A percentile compares a stretch with the other conserved stretches of the same genome.
These are phyloP conservation scores for Rubroshorea leprosula DNA, from an alignment of 345 rosid species.

Conservation along the genomic window DNA sequence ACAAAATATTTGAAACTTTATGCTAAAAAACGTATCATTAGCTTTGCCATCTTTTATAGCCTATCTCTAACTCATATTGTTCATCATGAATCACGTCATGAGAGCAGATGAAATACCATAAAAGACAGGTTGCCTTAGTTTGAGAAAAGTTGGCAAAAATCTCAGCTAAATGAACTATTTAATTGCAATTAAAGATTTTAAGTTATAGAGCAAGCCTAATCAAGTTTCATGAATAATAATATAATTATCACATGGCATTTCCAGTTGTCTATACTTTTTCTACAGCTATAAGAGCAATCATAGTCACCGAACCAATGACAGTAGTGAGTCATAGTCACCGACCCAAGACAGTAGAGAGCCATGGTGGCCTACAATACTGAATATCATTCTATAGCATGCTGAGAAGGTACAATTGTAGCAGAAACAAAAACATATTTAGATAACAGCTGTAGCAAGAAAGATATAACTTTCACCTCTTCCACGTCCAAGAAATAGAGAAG, in stretches of 20 bases:
- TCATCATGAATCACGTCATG: not conserved
- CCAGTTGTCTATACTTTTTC: not conserved
- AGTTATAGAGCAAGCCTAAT: constrained; percentile 1
- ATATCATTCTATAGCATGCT: too few species aligned
- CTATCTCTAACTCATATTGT: not conserved
- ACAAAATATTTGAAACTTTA: not conserved
- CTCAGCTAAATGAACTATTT: not conserved
- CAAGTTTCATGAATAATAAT: too few species aligned
- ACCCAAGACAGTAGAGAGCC: too few species aligned
- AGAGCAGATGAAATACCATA: not conserved
- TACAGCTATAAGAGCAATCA: not conserved
- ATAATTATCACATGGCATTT: not conserved
- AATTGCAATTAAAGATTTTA: too few species aligned
- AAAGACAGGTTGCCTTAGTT: not conserved
- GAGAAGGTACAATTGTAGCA: not conserved
- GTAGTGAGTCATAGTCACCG: not conserved
- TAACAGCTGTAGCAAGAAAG: constrained; percentile 1
- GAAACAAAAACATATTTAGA: constrained; percentile 1
- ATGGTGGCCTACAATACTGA: not conserved
- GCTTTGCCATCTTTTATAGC: not conserved
- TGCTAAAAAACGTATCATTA: not conserved
- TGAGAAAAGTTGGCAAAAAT: not conserved
- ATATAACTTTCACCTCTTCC: constrained; percentile 53
- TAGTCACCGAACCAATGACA: not conserved
- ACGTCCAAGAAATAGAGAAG: constrained; percentile 59